Percentiles rank a stretch among this genome's conserved stretches.
These are phyloP conservation scores for Mycena indigotica DNA, from an alignment of 768 basidiomycete species.

Conservation along the genomic window DNA sequence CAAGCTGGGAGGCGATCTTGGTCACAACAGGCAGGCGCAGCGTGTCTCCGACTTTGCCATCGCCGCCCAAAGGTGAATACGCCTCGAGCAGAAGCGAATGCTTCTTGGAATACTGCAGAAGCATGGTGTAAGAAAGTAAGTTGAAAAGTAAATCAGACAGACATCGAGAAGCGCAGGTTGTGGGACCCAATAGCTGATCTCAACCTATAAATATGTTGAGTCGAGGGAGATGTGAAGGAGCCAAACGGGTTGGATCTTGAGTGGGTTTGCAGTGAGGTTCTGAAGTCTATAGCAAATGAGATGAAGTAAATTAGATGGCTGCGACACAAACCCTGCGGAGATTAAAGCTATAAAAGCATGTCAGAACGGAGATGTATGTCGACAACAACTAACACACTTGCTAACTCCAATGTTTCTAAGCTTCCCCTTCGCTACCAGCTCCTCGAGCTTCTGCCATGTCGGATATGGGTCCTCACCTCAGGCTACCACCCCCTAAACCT, in stretches of 20 bases:
- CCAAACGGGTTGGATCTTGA: slow-evolving; percentile 64
- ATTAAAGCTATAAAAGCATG: slow-evolving; percentile 51
- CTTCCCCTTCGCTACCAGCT: slow-evolving; percentile 76
- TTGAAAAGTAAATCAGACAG: slow-evolving; percentile 5
- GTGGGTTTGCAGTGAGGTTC: slow-evolving; percentile 62
- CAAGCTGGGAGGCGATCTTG: slow-evolving; percentile 59
- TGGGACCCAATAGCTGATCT: slow-evolving; percentile 76
- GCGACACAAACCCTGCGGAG: slow-evolving; percentile 45
- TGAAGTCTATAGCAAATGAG: slow-evolving; percentile 40
- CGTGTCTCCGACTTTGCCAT: slow-evolving; percentile 55
- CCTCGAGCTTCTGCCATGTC: slow-evolving; percentile 81
- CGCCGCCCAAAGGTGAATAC: slow-evolving; percentile 76
- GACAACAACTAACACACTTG: slow-evolving; percentile 53
- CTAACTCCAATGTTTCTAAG: slow-evolving; percentile 79
- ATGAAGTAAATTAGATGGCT: background rate
- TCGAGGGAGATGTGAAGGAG: slow-evolving; percentile 48
- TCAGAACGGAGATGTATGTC: slow-evolving; percentile 4
- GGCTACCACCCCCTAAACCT: no score
- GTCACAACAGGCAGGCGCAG: slow-evolving; percentile 64
- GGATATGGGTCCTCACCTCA: no score
- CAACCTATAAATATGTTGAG: slow-evolving; percentile 42
- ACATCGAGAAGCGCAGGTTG: slow-evolving; percentile 74
- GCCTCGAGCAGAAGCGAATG: slow-evolving; percentile 69
- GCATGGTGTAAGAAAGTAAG: background rate
- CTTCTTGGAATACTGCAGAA: slow-evolving; percentile 68